phyloP scores from a whole-genome alignment of 2,329 filamentous ascomycete species.

The Gnomoniopsis smithogilvyi region DNA sequence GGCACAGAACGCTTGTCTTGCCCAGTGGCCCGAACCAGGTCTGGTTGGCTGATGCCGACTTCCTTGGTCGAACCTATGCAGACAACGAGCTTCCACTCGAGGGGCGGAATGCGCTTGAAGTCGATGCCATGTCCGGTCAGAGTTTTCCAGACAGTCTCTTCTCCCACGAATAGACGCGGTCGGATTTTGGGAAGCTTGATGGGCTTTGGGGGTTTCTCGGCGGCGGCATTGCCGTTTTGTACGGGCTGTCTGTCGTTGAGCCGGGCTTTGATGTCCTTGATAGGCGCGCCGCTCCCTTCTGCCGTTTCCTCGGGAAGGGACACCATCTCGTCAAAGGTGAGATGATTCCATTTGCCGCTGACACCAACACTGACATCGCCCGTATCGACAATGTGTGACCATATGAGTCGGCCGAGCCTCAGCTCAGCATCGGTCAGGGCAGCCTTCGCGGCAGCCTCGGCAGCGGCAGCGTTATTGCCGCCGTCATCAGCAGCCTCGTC shows the following conservation, averaged over 20 bases:
- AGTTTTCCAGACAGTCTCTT: constrained; percentile 57
- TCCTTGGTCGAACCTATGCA: constrained; percentile 53
- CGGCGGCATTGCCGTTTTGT: background rate
- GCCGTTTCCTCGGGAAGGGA: constrained; percentile 31
- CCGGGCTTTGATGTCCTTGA: background rate
- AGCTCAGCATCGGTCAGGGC: constrained; percentile 28
- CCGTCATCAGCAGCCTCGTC: background rate
- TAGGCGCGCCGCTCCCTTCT: background rate
- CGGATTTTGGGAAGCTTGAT: constrained; percentile 17
- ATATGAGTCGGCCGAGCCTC: constrained; percentile 36
- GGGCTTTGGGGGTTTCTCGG: background rate
- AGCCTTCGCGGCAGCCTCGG: background rate
- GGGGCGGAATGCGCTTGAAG: constrained; percentile 53
- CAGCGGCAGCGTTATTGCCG: background rate
- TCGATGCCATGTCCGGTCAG: constrained; percentile 58
- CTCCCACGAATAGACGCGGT: constrained; percentile 44
- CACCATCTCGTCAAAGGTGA: constrained; percentile 38
- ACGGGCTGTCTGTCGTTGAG: constrained; percentile 14
- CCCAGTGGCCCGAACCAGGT: constrained; percentile 53
- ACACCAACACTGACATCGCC: constrained; percentile 38
- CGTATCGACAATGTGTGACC: constrained; percentile 37
- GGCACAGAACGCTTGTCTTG: constrained; percentile 64
- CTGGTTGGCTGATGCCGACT: constrained; percentile 58
- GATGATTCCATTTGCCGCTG: constrained; percentile 32
- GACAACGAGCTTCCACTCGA: constrained; percentile 57